Evolutionary conservation across 208 protist genomes (phyloP).

Genomic region (Blechomonas ayalai): DNA sequence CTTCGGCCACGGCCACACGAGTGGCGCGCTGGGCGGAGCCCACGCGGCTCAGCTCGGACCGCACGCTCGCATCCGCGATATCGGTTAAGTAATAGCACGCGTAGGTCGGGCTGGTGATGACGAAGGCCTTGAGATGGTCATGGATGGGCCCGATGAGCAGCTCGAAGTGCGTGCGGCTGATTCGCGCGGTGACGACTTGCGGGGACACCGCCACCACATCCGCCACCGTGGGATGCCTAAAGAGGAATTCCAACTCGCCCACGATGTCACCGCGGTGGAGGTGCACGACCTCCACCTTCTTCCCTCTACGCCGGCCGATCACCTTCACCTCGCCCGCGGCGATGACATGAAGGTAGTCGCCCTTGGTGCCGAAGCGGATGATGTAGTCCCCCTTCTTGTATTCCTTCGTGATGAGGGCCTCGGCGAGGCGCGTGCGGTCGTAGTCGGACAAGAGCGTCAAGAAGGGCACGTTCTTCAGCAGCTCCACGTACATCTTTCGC

Average conservation of each 20-base stretch:
- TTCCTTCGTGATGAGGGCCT: slow-evolving; percentile 61
- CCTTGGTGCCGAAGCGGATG: slow-evolving; percentile 57
- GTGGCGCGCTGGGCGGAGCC: slow-evolving; percentile 5
- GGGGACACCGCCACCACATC: slow-evolving; percentile 72
- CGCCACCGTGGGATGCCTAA: slow-evolving; percentile 71
- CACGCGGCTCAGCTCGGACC: slow-evolving; percentile 44
- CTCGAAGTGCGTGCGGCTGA: slow-evolving; percentile 85
- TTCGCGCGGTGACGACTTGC: slow-evolving; percentile 47
- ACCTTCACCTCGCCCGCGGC: slow-evolving; percentile 73
- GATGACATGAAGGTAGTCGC: slow-evolving; percentile 76
- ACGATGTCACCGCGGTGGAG: slow-evolving; percentile 63
- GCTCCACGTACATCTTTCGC: slow-evolving; percentile 49
- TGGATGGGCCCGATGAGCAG: slow-evolving; percentile 76
- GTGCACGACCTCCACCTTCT: slow-evolving; percentile 54
- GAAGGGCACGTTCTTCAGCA: slow-evolving; percentile 62
- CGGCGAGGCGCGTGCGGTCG: slow-evolving; percentile 79
- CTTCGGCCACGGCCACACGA: not conserved
- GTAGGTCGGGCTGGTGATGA: slow-evolving; percentile 54
- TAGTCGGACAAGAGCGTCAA: slow-evolving; percentile 71
- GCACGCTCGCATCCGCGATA: slow-evolving; percentile 50
- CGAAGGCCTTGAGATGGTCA: slow-evolving; percentile 75
- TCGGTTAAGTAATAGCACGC: slow-evolving; percentile 52
- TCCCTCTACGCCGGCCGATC: slow-evolving; percentile 54
- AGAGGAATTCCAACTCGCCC: slow-evolving; percentile 90
- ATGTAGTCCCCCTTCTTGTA: slow-evolving; percentile 63